Evolutionary conservation across 2,329 filamentous ascomycete species (phyloP).

Genomic region (Fusarium sp.): DNA sequence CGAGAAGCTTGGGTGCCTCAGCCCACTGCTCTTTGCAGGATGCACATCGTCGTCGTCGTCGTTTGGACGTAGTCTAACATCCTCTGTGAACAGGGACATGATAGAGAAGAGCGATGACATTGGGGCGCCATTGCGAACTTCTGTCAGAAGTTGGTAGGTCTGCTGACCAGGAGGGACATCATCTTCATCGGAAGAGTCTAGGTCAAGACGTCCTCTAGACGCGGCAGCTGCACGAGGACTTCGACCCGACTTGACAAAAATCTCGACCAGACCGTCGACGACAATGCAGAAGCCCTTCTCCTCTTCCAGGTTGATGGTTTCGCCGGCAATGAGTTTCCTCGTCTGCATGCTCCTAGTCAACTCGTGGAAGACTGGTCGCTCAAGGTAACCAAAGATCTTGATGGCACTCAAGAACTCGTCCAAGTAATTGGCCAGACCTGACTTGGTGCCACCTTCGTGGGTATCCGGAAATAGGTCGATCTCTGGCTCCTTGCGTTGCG

Average conservation of each 20-base stretch:
- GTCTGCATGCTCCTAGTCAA: conserved; percentile 99
- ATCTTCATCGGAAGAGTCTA: conserved; percentile 72
- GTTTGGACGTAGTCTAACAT: conserved; percentile 83
- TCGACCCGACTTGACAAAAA: conserved; percentile 92
- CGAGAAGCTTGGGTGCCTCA: conserved; percentile 46
- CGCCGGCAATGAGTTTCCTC: conserved; percentile 92
- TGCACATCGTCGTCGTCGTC: conserved; percentile 61
- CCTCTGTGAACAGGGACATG: conserved; percentile 95
- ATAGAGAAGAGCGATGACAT: conserved; percentile 99
- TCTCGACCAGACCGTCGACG: conserved; percentile 95
- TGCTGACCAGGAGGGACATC: conserved; percentile 76
- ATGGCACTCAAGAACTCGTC: conserved; percentile 99
- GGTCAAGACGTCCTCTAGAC: conserved; percentile 38
- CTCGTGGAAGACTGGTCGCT: conserved; percentile 97
- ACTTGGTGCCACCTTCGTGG: conserved; percentile 89
- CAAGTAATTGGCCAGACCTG: conserved; percentile 93
- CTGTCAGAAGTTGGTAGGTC: conserved; percentile 93
- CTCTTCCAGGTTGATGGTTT: conserved; percentile 94
- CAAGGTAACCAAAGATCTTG: conserved; percentile 98
- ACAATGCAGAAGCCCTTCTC: conserved; percentile 98
- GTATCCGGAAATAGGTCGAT: conserved; percentile 95
- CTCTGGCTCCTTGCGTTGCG: conserved; percentile 94
- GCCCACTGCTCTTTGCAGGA: conserved; percentile 42
- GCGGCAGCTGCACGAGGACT: conserved; percentile 54
- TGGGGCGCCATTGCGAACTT: conserved; percentile 96